phyloP scores from a whole-genome alignment of 1,284 basidiomycete genomes.

The Puccinia hordei region DNA sequence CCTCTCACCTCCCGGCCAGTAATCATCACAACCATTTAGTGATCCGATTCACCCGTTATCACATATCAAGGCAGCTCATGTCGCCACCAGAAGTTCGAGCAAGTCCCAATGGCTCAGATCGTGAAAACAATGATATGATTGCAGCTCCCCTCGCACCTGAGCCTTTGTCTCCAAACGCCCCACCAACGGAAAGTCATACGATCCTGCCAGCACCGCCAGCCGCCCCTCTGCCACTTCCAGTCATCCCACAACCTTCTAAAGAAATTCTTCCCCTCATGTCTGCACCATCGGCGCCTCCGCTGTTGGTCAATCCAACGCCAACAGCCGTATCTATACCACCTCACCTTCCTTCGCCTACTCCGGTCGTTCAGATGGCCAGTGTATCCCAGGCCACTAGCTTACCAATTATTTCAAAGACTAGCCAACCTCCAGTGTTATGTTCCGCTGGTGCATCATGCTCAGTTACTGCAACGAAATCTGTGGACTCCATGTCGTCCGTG shows the following conservation, averaged over 20 bases:
- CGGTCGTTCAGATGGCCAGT: neutral
- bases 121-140: neutral
- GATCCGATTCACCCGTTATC: neutral
- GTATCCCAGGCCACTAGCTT: neutral
- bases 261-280: too few species aligned
- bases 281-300: too few species aligned
- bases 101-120: neutral
- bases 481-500: neutral
- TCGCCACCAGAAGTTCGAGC: neutral
- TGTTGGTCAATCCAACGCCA: neutral
- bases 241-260: too few species aligned
- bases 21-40: neutral
- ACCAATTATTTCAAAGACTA: neutral
- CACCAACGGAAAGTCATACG: neutral
- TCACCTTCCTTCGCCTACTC: neutral
- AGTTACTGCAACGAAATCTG: neutral
- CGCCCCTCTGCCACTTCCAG: neutral
- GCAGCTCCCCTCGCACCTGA: neutral
- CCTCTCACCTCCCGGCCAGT: neutral
- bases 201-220: neutral
- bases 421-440: neutral
- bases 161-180: neutral
- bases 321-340: neutral
- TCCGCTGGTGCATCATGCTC: neutral
- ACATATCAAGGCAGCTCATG: slow-evolving; percentile 7